phyloP scores from a whole-genome alignment of 176 grass and related monocot genomes.

The Poa annua region DNA sequence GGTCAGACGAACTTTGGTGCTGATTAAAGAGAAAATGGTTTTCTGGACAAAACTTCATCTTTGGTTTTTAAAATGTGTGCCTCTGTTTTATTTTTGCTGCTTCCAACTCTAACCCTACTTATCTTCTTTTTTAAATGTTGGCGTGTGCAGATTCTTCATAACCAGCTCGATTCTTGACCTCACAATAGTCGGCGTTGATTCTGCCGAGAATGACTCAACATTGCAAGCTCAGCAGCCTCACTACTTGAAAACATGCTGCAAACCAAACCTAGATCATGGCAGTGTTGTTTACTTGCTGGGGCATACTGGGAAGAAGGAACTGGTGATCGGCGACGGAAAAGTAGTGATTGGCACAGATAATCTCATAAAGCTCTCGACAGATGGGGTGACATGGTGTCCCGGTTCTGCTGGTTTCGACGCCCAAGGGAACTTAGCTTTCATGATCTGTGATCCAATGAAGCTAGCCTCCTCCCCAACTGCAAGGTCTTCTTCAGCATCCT shows the following conservation, averaged over 20 bases:
- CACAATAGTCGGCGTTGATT: conserved; percentile 91
- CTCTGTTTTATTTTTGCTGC: background rate
- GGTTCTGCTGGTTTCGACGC: conserved; percentile 91
- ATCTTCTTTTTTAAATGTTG: background rate
- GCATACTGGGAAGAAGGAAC: conserved; percentile 65
- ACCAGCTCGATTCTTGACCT: conserved; percentile 92
- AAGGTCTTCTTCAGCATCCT: conserved; percentile 67
- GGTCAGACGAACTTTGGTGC: conserved; percentile 30
- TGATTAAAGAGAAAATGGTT: background rate
- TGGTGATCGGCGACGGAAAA: conserved; percentile 77
- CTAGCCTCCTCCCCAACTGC: conserved; percentile 68
- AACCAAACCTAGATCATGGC: conserved; percentile 73
- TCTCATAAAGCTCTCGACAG: conserved; percentile 70
- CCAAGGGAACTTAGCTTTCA: conserved; percentile 89
- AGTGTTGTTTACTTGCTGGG: conserved; percentile 80
- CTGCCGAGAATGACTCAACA: conserved; percentile 53
- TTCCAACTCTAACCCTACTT: background rate
- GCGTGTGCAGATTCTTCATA: conserved; percentile 77
- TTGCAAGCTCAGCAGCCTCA: conserved; percentile 59
- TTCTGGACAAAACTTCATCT: conserved; percentile 2
- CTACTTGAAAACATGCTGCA: conserved; percentile 79
- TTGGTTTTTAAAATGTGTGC: background rate
- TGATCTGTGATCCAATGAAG: conserved; percentile 98
- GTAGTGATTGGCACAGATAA: conserved; percentile 86
- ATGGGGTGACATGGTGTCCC: conserved; percentile 69